These are phyloP conservation scores for Coemansia sp. DNA, from an alignment of 192 early-diverging fungal genomes.

Conservation along the genomic window DNA sequence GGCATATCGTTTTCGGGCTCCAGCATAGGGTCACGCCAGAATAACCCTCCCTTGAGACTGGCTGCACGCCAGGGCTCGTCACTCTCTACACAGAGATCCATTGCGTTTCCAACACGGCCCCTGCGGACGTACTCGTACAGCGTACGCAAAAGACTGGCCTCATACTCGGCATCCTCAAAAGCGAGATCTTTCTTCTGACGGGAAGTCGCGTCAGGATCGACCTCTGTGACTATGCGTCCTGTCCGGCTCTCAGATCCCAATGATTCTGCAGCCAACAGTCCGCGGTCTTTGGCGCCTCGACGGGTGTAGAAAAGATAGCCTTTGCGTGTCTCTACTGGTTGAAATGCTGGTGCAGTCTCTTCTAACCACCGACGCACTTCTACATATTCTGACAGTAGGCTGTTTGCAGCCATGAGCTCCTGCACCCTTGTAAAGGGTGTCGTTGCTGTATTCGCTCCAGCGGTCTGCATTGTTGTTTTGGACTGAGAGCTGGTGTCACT, in stretches of 20 bases:
- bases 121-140: conserved; percentile 78
- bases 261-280: neutral
- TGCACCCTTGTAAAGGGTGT: conserved; percentile 42
- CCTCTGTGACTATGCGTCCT: conserved; percentile 28
- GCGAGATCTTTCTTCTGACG: conserved; percentile 36
- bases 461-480: neutral
- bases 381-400: conserved; percentile 36
- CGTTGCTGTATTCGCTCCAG: neutral
- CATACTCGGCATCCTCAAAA: conserved; percentile 46
- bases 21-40: conserved; percentile 56
- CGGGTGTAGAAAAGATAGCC: conserved; percentile 56
- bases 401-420: conserved; percentile 29
- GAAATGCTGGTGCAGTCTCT: conserved; percentile 42
- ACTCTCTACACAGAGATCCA: conserved; percentile 68
- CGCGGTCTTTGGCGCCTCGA: conserved; percentile 30
- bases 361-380: conserved; percentile 54
- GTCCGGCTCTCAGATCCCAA: neutral
- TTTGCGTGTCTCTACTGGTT: conserved; percentile 53
- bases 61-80: conserved; percentile 83
- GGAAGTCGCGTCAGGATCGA: conserved; percentile 38
- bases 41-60: conserved; percentile 63
- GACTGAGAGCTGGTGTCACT: neutral
- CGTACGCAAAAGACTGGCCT: conserved; percentile 60
- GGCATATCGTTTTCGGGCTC: conserved; percentile 25
- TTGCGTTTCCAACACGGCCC: conserved; percentile 63